These are phyloP conservation scores for Talaromyces pinophilus DNA, from an alignment of 2,329 filamentous ascomycete species.

Conservation along the genomic window DNA sequence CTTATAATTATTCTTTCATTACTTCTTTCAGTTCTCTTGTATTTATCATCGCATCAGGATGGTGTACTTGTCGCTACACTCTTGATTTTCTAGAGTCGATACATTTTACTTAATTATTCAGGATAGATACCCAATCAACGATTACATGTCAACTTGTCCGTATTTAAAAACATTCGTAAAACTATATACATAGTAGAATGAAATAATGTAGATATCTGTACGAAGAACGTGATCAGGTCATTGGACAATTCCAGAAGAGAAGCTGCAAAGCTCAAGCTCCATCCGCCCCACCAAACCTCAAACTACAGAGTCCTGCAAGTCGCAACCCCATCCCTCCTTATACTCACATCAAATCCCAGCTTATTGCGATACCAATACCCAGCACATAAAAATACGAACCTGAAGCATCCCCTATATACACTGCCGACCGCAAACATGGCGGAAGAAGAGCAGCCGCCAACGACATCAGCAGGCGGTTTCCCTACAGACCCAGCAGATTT, in stretches of 20 bases:
- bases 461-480: conserved; percentile 40
- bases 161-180: background rate
- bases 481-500: conserved; percentile 66
- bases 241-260: conserved; percentile 1
- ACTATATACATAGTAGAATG: background rate
- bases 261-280: conserved; percentile 10
- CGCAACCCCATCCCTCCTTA: background rate
- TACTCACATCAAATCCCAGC: background rate
- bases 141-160: background rate
- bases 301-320: background rate
- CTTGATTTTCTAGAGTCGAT: background rate
- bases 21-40: conserved; percentile 11
- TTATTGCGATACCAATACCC: background rate
- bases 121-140: conserved; percentile 15
- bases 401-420: background rate
- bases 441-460: background rate
- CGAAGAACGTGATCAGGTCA: background rate
- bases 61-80: background rate
- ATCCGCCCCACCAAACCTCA: conserved; percentile 5
- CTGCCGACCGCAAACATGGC: conserved; percentile 20
- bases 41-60: conserved; percentile 10
- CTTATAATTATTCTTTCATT: conserved; percentile 8
- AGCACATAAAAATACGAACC: background rate
- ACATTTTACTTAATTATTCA: conserved; percentile 19
- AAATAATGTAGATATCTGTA: background rate